Evolutionary conservation across 1,284 basidiomycete species (phyloP).

Genomic region (Boletus semigastroideus): DNA sequence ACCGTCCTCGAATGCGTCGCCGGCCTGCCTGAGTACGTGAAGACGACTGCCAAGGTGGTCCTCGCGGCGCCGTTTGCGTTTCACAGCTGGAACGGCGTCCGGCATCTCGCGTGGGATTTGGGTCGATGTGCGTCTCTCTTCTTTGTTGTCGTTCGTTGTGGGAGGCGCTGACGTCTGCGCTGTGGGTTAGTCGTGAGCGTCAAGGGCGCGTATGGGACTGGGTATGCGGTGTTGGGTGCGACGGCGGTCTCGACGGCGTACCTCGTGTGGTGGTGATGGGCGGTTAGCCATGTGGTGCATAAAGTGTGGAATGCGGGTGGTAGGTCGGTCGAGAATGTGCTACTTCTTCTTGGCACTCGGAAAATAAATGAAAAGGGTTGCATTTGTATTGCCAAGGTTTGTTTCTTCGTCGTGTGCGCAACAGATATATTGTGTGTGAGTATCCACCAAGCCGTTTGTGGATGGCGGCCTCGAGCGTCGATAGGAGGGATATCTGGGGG

Average conservation of each 20-base stretch:
- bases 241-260: slow-evolving; percentile 75
- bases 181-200: slow-evolving; percentile 67
- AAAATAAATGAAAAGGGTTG: no score
- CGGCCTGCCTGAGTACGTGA: slow-evolving; percentile 69
- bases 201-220: slow-evolving; percentile 76
- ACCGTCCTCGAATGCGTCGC: slow-evolving; percentile 75
- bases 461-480: no score
- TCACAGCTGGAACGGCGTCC: slow-evolving; percentile 89
- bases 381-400: no score
- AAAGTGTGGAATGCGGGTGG: no score
- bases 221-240: slow-evolving; percentile 82
- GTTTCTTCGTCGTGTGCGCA: no score
- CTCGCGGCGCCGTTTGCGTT: slow-evolving; percentile 86
- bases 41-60: slow-evolving; percentile 72
- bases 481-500: no score
- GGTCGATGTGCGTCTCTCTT: slow-evolving; percentile 72
- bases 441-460: no score
- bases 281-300: no score
- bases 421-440: no score
- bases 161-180: not conserved
- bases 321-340: no score
- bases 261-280: slow-evolving; percentile 43
- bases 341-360: no score
- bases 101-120: slow-evolving; percentile 92
- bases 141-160: not conserved